A percentile compares a stretch with the other conserved stretches of the same genome.
Evolutionary conservation across 108 stramenopile species (phyloP).

Genomic region (Epipyxis sp.): DNA sequence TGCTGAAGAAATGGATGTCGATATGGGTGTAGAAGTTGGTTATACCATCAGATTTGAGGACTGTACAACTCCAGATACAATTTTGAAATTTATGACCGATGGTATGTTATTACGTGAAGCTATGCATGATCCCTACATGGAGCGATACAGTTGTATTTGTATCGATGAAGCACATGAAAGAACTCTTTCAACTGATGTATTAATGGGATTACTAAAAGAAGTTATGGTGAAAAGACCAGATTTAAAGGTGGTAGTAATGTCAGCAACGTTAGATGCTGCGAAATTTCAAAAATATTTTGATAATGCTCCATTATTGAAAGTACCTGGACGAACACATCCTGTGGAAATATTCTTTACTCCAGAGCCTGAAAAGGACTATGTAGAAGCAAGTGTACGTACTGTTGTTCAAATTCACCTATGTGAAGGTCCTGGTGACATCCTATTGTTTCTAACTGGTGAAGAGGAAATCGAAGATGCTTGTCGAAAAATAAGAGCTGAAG

Average conservation of each 20-base stretch:
- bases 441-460: conserved; percentile 97
- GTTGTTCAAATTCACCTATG: conserved; percentile 94
- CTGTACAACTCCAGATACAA: conserved; percentile 63
- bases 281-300: conserved; percentile 75
- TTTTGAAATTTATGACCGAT: conserved; percentile 86
- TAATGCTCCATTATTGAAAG: conserved; percentile 78
- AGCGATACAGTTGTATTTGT: conserved; percentile 82
- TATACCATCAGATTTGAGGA: conserved; percentile 99
- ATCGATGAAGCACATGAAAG: conserved; percentile 99
- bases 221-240: conserved; percentile 73
- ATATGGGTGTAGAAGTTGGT: conserved; percentile 87
- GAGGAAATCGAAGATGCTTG: conserved; percentile 97
- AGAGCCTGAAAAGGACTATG: conserved; percentile 94
- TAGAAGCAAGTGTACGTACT: conserved; percentile 92
- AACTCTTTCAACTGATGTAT: conserved; percentile 94
- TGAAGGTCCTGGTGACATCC: conserved; percentile 93
- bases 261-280: conserved; percentile 92
- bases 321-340: conserved; percentile 93
- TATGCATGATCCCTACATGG: conserved; percentile 90
- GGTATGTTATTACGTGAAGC: conserved; percentile 91
- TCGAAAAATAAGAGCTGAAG: conserved; percentile 75
- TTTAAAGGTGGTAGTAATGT: conserved; percentile 95
- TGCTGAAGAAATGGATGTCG: conserved; percentile 97
- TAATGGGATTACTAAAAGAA: conserved; percentile 97
- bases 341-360: conserved; percentile 97